Conservation (phyloP, 305 asterid genomes). For the Stenogyne calaminthoides region DNA sequence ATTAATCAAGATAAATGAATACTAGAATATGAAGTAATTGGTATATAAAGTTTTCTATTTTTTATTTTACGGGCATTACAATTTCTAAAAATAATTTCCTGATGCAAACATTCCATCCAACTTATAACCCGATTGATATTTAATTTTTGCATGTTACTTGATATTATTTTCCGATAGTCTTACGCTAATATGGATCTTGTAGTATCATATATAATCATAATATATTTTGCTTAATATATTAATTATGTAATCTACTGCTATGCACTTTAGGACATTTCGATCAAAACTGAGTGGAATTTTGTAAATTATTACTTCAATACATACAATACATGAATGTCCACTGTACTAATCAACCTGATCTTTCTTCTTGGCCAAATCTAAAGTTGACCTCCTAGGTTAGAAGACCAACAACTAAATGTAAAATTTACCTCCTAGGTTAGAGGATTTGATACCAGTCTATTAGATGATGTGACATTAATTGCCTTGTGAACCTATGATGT, state of each 20-base stretch:
- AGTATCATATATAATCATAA: background rate
- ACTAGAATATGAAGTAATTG: background rate
- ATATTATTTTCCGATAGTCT: background rate
- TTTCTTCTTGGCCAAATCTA: background rate
- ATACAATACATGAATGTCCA: background rate
- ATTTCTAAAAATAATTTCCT: background rate
- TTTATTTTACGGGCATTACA: background rate
- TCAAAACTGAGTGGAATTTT: background rate
- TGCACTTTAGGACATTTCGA: background rate
- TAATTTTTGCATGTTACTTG: background rate
- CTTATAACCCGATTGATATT: background rate
- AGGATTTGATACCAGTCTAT: background rate
- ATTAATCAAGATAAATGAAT: background rate
- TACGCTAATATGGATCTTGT: background rate
- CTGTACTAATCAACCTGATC: background rate
- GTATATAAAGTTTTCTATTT: background rate
- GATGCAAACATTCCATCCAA: background rate
- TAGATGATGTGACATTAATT: constrained; percentile 6
- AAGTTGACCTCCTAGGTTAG: background rate
- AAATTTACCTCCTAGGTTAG: background rate
- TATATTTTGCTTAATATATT: background rate
- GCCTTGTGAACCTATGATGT: background rate
- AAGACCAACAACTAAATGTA: background rate
- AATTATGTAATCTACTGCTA: background rate
- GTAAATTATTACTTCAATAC: background rate